Base-by-base conservation (phyloP, 345 rosid species). In the Bruguiera parviflora region DNA sequence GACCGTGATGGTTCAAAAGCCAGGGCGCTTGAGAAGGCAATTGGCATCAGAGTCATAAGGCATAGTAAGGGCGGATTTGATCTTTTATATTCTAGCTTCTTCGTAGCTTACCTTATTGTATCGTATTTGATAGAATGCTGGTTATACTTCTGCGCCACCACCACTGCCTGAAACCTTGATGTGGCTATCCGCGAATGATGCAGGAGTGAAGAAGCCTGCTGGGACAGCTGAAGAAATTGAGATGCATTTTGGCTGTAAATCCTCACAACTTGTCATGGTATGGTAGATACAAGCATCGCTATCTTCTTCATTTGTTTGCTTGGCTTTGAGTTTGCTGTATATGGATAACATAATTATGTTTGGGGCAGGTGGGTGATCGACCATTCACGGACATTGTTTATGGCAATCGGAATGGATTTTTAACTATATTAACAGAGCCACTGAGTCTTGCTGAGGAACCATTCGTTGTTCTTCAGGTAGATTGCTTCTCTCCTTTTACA, bases 191-290 rank as follows among this genome's bases (percentile, higher is more conserved):
- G 35, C 63, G 22, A 63, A 52, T 57, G 19, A 53, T 61, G 46
- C 55, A 95, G 99, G 78, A 77, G 82, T 87, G 68, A 95, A 92
- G 87, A 95, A 92, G 84, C 99, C 99, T 21, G 94, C 94, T 10
- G 99, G 99, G 55, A 82, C 87, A 25, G 92, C 96, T 61, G 97
- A 92, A 81, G 99, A 95, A 78, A 83, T 95, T 20, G 99, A 92
- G 82, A 83, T 86, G 61, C 97, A 95, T 75, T 95, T 95, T 83
- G 99, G 97, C 70, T 95, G 91, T 71, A 65, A 71, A 73, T 86
- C 96, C 27, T 89, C 97, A 0, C 86, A 87, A 67, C 90, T 92
- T 65, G 83, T 95, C 75, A 92, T 95, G 96, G 99, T 95, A 65
- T 25, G n/a, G 19, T 43, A 43, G 15, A 39, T 39, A 10, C 25